A percentile compares a stretch with the other conserved stretches of the same genome.
These are phyloP conservation scores for Anisodus acutangulus DNA, from an alignment of 257 asterid species.

Conservation along the genomic window DNA sequence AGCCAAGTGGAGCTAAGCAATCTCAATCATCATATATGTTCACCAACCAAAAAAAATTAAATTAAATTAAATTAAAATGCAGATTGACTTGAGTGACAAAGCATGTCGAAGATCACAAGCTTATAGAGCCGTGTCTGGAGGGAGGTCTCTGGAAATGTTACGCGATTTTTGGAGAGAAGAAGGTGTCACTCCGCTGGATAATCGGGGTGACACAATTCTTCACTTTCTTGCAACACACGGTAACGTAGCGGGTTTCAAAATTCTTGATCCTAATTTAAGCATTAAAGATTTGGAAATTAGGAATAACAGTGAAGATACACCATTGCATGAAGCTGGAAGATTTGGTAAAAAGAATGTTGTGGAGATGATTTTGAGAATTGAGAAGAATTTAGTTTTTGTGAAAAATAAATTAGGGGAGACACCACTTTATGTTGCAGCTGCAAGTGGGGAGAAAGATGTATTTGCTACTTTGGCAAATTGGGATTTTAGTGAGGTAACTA, in stretches of 20 bases:
- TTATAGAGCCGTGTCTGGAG: neutral
- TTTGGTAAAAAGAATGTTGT: slow-evolving; percentile 1
- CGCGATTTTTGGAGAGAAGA: slow-evolving; percentile 13
- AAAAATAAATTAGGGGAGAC: neutral
- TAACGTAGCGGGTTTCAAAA: slow-evolving; percentile 3
- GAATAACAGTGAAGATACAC: slow-evolving; percentile 25
- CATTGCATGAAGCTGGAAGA: slow-evolving; percentile 32
- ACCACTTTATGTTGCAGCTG: slow-evolving; percentile 30
- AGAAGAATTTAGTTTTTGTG: neutral
- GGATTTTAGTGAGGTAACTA: neutral
- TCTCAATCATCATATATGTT: neutral
- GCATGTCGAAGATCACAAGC: neutral
- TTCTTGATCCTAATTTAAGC: neutral
- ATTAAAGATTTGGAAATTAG: neutral
- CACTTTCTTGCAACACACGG: slow-evolving; percentile 23
- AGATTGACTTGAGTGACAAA: neutral
- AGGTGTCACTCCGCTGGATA: neutral
- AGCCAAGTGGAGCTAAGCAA: too few relatives aligned
- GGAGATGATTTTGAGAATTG: neutral
- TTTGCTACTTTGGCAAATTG: neutral
- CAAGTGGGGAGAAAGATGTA: slow-evolving; percentile 18
- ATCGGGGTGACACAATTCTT: slow-evolving; percentile 28
- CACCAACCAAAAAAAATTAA: neutral
- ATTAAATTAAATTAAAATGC: neutral
- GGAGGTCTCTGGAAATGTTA: neutral